These are phyloP conservation scores for Chrysosporium queenslandicum DNA, from an alignment of 2,329 filamentous ascomycete genomes.

Conservation along the genomic window DNA sequence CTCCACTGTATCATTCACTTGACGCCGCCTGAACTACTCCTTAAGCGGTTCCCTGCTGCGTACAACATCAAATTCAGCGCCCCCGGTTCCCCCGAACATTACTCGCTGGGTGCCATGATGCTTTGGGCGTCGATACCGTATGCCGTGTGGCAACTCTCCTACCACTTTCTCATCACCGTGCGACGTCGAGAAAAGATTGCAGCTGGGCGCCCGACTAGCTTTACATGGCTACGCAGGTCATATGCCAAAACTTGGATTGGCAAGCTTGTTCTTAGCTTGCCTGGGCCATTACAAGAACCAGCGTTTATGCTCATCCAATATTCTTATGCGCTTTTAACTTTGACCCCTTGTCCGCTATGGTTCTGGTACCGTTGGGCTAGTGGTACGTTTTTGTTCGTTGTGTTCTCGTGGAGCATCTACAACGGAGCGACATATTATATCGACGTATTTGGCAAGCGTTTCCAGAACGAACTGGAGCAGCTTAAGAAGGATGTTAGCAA, in stretches of 20 bases:
- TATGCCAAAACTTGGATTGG: constrained; percentile 88
- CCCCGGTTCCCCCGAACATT: constrained; percentile 66
- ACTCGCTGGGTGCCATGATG: constrained; percentile 74
- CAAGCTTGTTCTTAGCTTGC: constrained; percentile 68
- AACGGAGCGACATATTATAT: constrained; percentile 98
- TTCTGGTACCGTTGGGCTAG: constrained; percentile 81
- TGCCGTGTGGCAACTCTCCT: constrained; percentile 79
- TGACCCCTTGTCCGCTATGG: constrained; percentile 91
- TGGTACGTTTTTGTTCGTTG: constrained; percentile 60
- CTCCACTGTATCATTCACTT: constrained; percentile 89
- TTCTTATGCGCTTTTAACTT: constrained; percentile 76
- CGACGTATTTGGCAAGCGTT: constrained; percentile 90
- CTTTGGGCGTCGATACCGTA: constrained; percentile 91
- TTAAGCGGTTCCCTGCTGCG: constrained; percentile 68
- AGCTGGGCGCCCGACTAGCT: constrained; percentile 87
- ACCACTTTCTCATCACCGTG: constrained; percentile 92
- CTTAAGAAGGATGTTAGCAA: constrained; percentile 81
- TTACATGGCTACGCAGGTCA: constrained; percentile 89
- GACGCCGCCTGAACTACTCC: constrained; percentile 54
- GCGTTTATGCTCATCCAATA: constrained; percentile 98
- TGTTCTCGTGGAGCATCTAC: constrained; percentile 94
- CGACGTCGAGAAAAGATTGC: constrained; percentile 92
- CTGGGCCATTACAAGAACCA: constrained; percentile 65
- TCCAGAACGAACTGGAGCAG: constrained; percentile 89
- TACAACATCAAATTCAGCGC: constrained; percentile 63